Base-by-base conservation (phyloP, 805 yeast genomes). In the Peterozyma xylosa region DNA sequence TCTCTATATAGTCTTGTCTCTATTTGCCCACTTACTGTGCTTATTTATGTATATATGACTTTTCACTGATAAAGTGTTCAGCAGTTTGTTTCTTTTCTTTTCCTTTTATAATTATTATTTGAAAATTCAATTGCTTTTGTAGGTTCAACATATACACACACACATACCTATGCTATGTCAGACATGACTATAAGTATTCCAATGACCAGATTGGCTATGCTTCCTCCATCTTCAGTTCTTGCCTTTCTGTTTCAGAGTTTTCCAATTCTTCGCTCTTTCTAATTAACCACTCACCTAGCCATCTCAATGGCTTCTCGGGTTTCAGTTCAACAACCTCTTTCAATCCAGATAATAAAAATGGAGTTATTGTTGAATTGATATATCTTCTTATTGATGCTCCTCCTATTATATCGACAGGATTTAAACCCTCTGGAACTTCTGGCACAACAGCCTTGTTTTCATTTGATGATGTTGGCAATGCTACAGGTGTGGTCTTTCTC, bases 371-470 rank as follows among this genome's bases (percentile, higher is more conserved):
- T 48, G 66, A 57, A 52, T 76, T 74, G 50, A 76, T 58, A 56
- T 73, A 76, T 40, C 63, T 67, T 46, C 82, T 60, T 7, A 76
- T 58, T 0, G 74, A 65, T 2, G 78, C 71, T 1, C 82, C 82
- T 13, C 79, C 81, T 10, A 76, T 74, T 15, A 73, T 62, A 47
- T 73, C 78, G n/a, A 40, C 33, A 5, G 43, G 35, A 9, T 34
- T 43, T 34, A 46, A 11, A 2, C 41, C 49, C n/a, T 30, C 37
- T 14, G 49, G 49, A 10, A 46, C 17, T 33, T 38, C 37, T 11
- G 37, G 36, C 2, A 33, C 30, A 13, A 14, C 34, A 5, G 34
- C 9, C 34, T 32, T 32, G 9, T 13, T 32, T 14, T 32, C 34
- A 32, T 3, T 32, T 32, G 34, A 5, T 32, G 34, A 32, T 32